phyloP scores from a whole-genome alignment of 306 rosid genomes.

The Carpinus viminea region DNA sequence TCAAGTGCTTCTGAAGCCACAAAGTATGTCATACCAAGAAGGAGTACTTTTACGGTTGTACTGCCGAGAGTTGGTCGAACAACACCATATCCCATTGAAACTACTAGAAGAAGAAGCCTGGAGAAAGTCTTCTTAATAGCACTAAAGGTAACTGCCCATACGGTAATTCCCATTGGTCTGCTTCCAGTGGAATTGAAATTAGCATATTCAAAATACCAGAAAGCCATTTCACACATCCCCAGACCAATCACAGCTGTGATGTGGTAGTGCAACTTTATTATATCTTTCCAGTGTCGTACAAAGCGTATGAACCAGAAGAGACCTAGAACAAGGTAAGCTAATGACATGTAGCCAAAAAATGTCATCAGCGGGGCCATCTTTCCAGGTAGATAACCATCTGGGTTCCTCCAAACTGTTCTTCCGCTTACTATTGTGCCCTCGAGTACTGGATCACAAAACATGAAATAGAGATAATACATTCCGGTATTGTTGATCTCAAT shows the following conservation, averaged over 20 bases:
- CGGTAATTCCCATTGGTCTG: constrained; percentile 69
- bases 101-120: constrained; percentile 69
- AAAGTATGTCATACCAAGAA: constrained; percentile 63
- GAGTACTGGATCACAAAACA: constrained; percentile 80
- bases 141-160: constrained; percentile 67
- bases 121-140: constrained; percentile 71
- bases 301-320: constrained; percentile 70
- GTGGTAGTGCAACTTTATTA: constrained; percentile 71
- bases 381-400: constrained; percentile 74
- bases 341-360: constrained; percentile 68
- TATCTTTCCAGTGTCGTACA: constrained; percentile 63
- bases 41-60: constrained; percentile 53
- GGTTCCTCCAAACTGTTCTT: constrained; percentile 79
- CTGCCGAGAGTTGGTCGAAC: constrained; percentile 71
- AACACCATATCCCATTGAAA: constrained; percentile 74
- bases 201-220: constrained; percentile 75
- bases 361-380: constrained; percentile 73
- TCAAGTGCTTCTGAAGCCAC: constrained; percentile 73
- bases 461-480: constrained; percentile 71
- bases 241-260: constrained; percentile 73
- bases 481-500: constrained; percentile 64
- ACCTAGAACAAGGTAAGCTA: constrained; percentile 67
- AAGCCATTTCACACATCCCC: constrained; percentile 83
- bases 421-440: constrained; percentile 56
- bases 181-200: constrained; percentile 71